Evolutionary conservation across 2,329 filamentous ascomycete species (phyloP), one percentile per base, ranked within the genome.

Genomic region (Helotiales sp.): DNA sequence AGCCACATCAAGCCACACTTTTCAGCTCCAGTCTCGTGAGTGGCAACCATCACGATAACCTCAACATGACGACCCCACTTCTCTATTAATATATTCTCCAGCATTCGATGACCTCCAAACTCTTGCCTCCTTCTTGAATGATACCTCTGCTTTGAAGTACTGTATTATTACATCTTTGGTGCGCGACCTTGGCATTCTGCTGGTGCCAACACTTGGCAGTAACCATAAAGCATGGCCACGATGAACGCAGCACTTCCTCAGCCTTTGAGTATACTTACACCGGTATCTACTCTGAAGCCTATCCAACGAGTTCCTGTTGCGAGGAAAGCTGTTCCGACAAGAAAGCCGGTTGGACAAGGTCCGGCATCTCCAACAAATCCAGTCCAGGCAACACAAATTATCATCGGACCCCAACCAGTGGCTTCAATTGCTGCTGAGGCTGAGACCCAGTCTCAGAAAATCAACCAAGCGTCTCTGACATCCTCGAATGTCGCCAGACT

Each of bases 11-110:
- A 52, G 49, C 49, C 49, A 52, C 49, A 6, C 4, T 52, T n/a
- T 52, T 52, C 49, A 52, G 49, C 49, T 52, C 49, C 49, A 52
- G 49, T 26, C 49, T 52, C 49, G 49, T 30, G 49, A 30, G 15
- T 26, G 11, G 26, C 49, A 52, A 52, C 49, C 15, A 52, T 52
- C 49, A 30, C 15, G 13, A 52, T 30, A n/a, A 13, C 49, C 49
- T 52, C 24, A 30, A 52, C 24, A 30, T 17, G 5, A 52, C 15
- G 26, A 52, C 24, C 24, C 49, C 24, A 30, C 49, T 15, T 10
- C 49, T 30, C 15, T 15, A n/a, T 8, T n/a, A 5, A 52, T 15
- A 6, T 6, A 4, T 26, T 26, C 6, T 50, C 7, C 28, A 20
- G 4, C 15, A 20, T 26, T 28, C 11, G 6, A 43, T 20, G 6